Base-by-base conservation (phyloP, 495 filamentous ascomycete genomes). In the Hyphodiscus hymeniophilus region DNA sequence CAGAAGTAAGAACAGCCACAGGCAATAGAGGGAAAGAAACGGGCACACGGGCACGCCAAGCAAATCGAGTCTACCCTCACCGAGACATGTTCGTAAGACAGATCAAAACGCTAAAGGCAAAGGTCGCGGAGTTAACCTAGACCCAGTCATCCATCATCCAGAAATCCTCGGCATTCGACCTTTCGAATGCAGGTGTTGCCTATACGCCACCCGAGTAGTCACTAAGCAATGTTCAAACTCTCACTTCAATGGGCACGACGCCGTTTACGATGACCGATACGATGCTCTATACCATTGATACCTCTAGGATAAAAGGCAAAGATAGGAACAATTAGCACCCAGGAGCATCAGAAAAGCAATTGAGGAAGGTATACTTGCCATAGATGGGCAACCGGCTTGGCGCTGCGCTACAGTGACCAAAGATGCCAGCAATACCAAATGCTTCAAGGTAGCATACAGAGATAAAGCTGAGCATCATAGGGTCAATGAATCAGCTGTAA, bases 381-480 rank as follows among this genome's bases (percentile, higher is more conserved):
- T 38, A 33, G 54, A 59, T 31, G 41, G 54, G 8, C 33, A 62
- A 18, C 48, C 17, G 13, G 46, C 56, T 40, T 63, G 57, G 61
- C 59, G 61, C 12, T 63, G 57, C 41, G 53, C 52, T 41, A 55
- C 63, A 3, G 55, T 66, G 26, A 61, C 54, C 6, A 57, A 53
- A 21, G 52, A 57, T 13, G 51, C 53, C 7, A 63, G 40, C 28
- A 52, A 60, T 23, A 38, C 48, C 7, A 43, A 63, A 33, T 50
- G 60, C 30, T 57, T 63, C 35, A 60, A 51, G 39, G 53, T 64
- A 10, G 55, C 50, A 20, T 62, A 50, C 33, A 54, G 60, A 36
- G 46, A 58, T 44, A 52, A 61, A 54, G 54, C 52, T 23, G 58
- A 61, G 26, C 50, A 56, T 44, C 48, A 57, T 35, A 43, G 54